Evolutionary conservation across 2,329 filamentous ascomycete species (phyloP).

Genomic region (Neobulgaria alba): DNA sequence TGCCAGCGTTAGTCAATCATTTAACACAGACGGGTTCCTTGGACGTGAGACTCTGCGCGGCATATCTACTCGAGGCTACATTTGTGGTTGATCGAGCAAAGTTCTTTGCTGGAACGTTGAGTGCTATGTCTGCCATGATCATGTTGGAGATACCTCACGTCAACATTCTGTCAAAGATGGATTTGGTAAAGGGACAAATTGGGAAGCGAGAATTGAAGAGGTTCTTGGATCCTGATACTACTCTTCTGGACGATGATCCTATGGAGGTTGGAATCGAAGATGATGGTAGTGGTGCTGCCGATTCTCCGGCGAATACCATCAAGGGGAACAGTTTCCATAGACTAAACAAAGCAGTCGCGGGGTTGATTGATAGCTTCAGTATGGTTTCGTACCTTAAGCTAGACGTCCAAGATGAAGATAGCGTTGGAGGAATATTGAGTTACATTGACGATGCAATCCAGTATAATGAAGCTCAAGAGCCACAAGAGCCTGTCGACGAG

Average conservation of each 20-base stretch:
- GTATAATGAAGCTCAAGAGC: slow-evolving; percentile 88
- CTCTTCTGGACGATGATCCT: slow-evolving; percentile 67
- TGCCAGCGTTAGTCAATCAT: slow-evolving; percentile 76
- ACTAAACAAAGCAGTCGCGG: slow-evolving; percentile 80
- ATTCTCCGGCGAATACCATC: slow-evolving; percentile 66
- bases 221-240: slow-evolving; percentile 80
- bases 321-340: slow-evolving; percentile 72
- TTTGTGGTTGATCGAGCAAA: slow-evolving; percentile 95
- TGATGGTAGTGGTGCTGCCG: slow-evolving; percentile 42
- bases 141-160: slow-evolving; percentile 96
- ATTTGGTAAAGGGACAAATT: slow-evolving; percentile 84
- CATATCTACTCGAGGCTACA: slow-evolving; percentile 90
- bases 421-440: slow-evolving; percentile 73
- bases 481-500: slow-evolving; percentile 66
- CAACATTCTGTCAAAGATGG: slow-evolving; percentile 97
- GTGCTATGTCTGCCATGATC: slow-evolving; percentile 97
- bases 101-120: slow-evolving; percentile 92
- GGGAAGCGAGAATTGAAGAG: slow-evolving; percentile 81
- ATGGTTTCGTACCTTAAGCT: slow-evolving; percentile 94
- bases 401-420: slow-evolving; percentile 86
- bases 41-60: slow-evolving; percentile 85
- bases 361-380: slow-evolving; percentile 92
- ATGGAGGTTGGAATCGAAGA: slow-evolving; percentile 31
- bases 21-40: slow-evolving; percentile 70
- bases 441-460: slow-evolving; percentile 94